phyloP scores from a whole-genome alignment of 1,139 yeast genomes.

The Geotrichum klebahnii region DNA sequence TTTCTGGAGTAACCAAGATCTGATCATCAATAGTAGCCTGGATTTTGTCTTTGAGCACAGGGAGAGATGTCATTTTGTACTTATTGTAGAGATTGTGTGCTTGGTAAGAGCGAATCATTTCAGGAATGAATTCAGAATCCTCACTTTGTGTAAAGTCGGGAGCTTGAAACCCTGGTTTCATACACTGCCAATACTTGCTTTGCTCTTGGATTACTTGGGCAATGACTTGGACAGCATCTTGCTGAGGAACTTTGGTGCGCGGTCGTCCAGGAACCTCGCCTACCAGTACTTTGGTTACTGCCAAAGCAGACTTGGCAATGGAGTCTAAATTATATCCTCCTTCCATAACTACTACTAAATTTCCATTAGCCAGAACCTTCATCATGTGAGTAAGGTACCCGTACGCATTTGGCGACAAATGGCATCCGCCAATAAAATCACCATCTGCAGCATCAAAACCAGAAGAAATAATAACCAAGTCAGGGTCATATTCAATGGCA shows the following conservation, averaged over 20 bases:
- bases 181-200: slow-evolving; percentile 81
- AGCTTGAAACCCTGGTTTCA: slow-evolving; percentile 62
- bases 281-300: slow-evolving; percentile 83
- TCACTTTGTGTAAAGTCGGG: slow-evolving; percentile 29
- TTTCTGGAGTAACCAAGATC: slow-evolving; percentile 69
- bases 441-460: slow-evolving; percentile 99
- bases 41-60: slow-evolving; percentile 49
- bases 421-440: slow-evolving; percentile 96
- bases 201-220: slow-evolving; percentile 79
- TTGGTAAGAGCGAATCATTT: slow-evolving; percentile 72
- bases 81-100: slow-evolving; percentile 52
- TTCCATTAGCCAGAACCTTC: slow-evolving; percentile 82
- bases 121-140: slow-evolving; percentile 34
- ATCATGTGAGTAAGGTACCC: slow-evolving; percentile 94
- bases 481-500: slow-evolving; percentile 86
- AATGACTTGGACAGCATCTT: slow-evolving; percentile 67
- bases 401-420: slow-evolving; percentile 91
- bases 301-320: slow-evolving; percentile 83
- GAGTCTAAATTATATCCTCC: slow-evolving; percentile 95
- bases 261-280: slow-evolving; percentile 94
- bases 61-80: slow-evolving; percentile 62
- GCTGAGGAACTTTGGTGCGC: slow-evolving; percentile 62
- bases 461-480: slow-evolving; percentile 83
- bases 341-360: slow-evolving; percentile 82
- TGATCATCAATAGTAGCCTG: slow-evolving; percentile 54